Percentiles rank a stretch among this genome's conserved stretches.
These are phyloP conservation scores for Arabidopsis thaliana DNA, from an alignment of 345 rosid species.

Conservation along the genomic window TAIR10.1 NC_003076.8:16153001-16153500, in stretches of 20 bases:
- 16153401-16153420: not conserved
- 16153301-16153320: conserved; percentile 9
- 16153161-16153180: conserved; percentile 39
- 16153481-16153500: conserved; percentile 41
- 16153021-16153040: too few species aligned
- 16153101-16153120: not conserved
- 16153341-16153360: not conserved
- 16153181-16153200: conserved; percentile 35
- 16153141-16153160: conserved; percentile 25
- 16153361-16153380: not conserved
- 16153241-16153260: conserved; percentile 38
- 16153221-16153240: conserved; percentile 34
- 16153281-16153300: too few species aligned
- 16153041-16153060: not conserved
- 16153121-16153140: conserved; percentile 21
- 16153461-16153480: not conserved
- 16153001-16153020: too few species aligned
- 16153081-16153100: not conserved
- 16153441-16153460: not conserved
- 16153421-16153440: not conserved
- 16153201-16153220: conserved; percentile 30
- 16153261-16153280: not conserved
- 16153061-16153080: not conserved
- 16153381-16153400: not conserved
- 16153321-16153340: not conserved